These are phyloP conservation scores for Botryotinia calthae DNA, from an alignment of 2,329 filamentous ascomycete species.

Conservation along the genomic window DNA sequence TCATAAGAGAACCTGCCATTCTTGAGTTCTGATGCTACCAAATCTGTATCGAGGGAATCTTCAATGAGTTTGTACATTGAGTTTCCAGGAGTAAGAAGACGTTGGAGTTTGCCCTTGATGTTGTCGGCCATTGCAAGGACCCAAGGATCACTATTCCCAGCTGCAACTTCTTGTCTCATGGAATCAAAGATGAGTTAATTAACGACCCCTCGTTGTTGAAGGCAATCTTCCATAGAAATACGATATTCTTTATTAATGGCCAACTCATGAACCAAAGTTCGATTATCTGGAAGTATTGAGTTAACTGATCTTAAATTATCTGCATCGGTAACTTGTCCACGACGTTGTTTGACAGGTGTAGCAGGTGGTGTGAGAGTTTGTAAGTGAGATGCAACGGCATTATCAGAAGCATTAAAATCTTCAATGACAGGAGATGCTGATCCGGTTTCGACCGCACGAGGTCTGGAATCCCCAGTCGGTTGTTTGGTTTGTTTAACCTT, in stretches of 20 bases:
- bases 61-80: slow-evolving; percentile 72
- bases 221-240: slow-evolving; percentile 58
- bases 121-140: slow-evolving; percentile 69
- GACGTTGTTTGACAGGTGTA: slow-evolving; percentile 43
- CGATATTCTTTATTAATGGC: slow-evolving; percentile 77
- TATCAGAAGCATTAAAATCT: slow-evolving; percentile 44
- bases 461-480: slow-evolving; percentile 66
- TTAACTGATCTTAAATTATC: slow-evolving; percentile 38
- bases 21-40: slow-evolving; percentile 66
- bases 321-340: slow-evolving; percentile 26
- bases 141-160: slow-evolving; percentile 63
- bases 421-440: slow-evolving; percentile 41
- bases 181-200: slow-evolving; percentile 56
- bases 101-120: slow-evolving; percentile 69
- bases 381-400: slow-evolving; percentile 42
- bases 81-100: slow-evolving; percentile 67
- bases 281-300: slow-evolving; percentile 66
- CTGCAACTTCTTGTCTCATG: slow-evolving; percentile 61
- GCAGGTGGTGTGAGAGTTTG: slow-evolving; percentile 55
- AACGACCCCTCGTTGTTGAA: slow-evolving; percentile 59
- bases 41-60: slow-evolving; percentile 71
- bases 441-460: slow-evolving; percentile 51
- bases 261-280: slow-evolving; percentile 73
- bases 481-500: slow-evolving; percentile 63
- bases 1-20: slow-evolving; percentile 77